Evolutionary conservation across 768 basidiomycete genomes (phyloP), one percentile per base, ranked within the genome.

Genomic region (Boletus rubroflammeus): DNA sequence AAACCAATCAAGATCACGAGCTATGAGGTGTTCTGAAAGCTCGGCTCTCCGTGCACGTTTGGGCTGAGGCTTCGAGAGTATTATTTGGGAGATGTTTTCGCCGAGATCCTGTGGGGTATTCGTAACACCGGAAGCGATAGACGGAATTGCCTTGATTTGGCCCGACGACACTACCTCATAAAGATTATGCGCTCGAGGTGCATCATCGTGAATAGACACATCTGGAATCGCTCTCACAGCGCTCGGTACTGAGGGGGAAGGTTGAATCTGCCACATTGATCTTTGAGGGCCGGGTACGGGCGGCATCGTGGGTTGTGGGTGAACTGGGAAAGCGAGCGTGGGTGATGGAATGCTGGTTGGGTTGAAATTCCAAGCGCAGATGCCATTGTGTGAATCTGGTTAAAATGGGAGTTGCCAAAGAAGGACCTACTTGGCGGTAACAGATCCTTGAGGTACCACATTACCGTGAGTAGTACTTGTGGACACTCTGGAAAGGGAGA

Each of bases 1-100:
- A 26, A 61, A 72, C 62, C 65, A 70, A 39, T 69, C 62, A 36
- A 70, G 57, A 38, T 70, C 69, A 35, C 68, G 69, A 14, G 67
- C 62, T 32, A 62, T 41, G 14, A 72, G 55, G 9, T 57, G 58
- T 17, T 66, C 63, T 7, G 61, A 31, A 29, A 71, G 55, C 21
- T 65, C 63, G 4, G 59, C 51, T 54, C 47, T 59, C 35, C 59
- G 57, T 29, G 35, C 29, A 25, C 69, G 68, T 42, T 60, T 70
- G 13, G 70, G 69, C 3, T 70, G 64, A 36, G 62, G 70, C 21
- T 59, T 70, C 14, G 47, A 28, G 7, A 48, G 13, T 31, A 50
- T 32, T 6, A 52, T 15, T 9, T 57, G 9, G 2, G 59, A 39
- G 17, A 28, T 14, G 7, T 19, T 42, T 53, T 28, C 51, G 6